Conservation (phyloP, 1,284 basidiomycete genomes). For the Xerocomus amazonicus region DNA sequence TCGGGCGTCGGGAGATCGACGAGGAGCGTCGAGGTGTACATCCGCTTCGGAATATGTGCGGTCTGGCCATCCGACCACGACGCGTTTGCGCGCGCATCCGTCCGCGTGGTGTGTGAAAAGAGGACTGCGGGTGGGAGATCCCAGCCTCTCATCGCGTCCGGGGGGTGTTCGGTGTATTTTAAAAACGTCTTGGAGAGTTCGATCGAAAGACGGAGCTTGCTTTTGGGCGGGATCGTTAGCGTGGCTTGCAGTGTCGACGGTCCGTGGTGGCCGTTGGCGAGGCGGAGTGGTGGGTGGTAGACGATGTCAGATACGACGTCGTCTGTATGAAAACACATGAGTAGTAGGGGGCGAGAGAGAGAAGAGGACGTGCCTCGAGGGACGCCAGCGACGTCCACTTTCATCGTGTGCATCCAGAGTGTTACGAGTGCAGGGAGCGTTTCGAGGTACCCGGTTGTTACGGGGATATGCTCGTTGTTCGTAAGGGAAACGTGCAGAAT, state of each 20-base stretch:
- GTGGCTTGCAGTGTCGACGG: slow-evolving; percentile 56
- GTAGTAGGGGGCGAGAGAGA: neutral
- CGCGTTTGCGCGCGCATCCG: slow-evolving; percentile 3
- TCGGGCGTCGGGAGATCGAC: slow-evolving; percentile 94
- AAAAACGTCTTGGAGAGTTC: slow-evolving; percentile 85
- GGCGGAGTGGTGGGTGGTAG: slow-evolving; percentile 72
- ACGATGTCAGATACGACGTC: slow-evolving; percentile 49
- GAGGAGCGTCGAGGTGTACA: slow-evolving; percentile 81
- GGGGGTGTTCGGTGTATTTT: slow-evolving; percentile 92
- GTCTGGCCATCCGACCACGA: neutral
- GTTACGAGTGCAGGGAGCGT: slow-evolving; percentile 92
- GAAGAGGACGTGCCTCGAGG: slow-evolving; percentile 41
- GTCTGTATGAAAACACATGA: slow-evolving; percentile 5
- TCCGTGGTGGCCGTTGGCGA: slow-evolving; percentile 32
- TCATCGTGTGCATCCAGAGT: slow-evolving; percentile 83
- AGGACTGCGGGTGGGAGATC: slow-evolving; percentile 85
- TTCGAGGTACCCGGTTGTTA: slow-evolving; percentile 76
- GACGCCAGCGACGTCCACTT: slow-evolving; percentile 40
- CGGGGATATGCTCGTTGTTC: slow-evolving; percentile 54
- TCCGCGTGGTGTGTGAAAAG: slow-evolving; percentile 35
- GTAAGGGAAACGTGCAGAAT: slow-evolving; percentile 65
- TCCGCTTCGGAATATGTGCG: slow-evolving; percentile 31
- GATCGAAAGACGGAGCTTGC: slow-evolving; percentile 63
- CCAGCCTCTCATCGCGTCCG: slow-evolving; percentile 93
- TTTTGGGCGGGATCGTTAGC: slow-evolving; percentile 67